Base-by-base conservation (phyloP, 768 basidiomycete species). In the Trametes punicea region DNA sequence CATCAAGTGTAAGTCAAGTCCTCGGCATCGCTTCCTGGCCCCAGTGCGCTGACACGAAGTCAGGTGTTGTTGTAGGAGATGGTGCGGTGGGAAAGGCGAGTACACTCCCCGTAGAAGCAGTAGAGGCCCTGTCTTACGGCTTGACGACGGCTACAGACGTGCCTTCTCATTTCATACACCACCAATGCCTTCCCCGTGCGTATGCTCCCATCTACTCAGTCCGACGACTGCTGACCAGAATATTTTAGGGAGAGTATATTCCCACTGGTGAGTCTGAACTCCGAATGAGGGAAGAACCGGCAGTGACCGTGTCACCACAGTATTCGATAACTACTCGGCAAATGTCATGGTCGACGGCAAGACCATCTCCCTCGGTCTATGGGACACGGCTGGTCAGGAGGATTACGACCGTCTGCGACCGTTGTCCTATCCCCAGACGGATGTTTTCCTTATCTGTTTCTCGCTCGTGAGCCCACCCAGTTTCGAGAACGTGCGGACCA, bases 341-440 rank as follows among this genome's bases (percentile, higher is more conserved):
- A 96, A 95, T 74, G 95, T 99, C 52, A 93, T 98, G 87, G 97
- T 99, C 44, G 97, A 99, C 66, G 93, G 93, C 64, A 95, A 96
- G 80, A 97, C 97, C 49, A 95, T 98, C 68, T 97, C 93, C 58
- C 85, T 98, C 54, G 96, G 96, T 46, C 79, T 99, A 54, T 99
- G 97, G 97, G 97, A 99, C 81, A 99, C 97, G n/a, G 97, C 97
- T 31, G 97, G 97, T 63, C 97, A 99, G 75, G 97, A 99, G 74
- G 96, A 99, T 77, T 99, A 96, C 70, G 93, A 96, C 75, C 88
- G 97, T 40, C 88, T 99, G 64, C 87, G 97, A 64, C 97, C 97
- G 48, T 82, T 99, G 65, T 96, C 93, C 61, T 99, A 99, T 76
- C 97, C 97, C 23, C 97, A 98, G 75, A 98, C 97, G 39, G 96